Evolutionary conservation across 306 rosid genomes (phyloP).

Genomic region (Inga leiocalycina): DNA sequence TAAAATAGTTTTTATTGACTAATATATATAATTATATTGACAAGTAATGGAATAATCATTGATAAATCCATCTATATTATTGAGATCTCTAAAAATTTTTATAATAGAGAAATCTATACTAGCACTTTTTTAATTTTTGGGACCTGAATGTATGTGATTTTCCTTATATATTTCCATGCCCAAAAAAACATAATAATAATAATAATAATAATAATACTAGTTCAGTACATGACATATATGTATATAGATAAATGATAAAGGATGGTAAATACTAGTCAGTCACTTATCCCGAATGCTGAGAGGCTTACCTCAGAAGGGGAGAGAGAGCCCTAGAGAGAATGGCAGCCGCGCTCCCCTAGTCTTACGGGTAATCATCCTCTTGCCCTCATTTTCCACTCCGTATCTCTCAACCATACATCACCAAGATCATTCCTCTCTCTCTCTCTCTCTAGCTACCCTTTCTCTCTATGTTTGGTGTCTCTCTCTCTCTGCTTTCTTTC

Average conservation of each 20-base stretch:
- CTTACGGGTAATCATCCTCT: slow-evolving; percentile 89
- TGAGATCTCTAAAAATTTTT: no score
- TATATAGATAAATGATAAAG: not conserved
- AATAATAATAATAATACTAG: no score
- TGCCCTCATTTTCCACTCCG: slow-evolving; percentile 74
- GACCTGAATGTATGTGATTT: no score
- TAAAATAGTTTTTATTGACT: no score
- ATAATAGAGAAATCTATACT: no score
- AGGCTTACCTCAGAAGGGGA: slow-evolving; percentile 78
- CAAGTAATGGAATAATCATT: no score
- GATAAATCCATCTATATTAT: no score
- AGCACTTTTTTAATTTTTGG: fast-evolving
- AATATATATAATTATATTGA: no score
- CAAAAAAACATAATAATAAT: no score
- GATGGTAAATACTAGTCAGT: not conserved
- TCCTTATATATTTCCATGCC: no score
- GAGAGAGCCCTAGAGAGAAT: slow-evolving; percentile 49
- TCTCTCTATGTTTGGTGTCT: slow-evolving; percentile 28
- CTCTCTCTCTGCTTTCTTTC: slow-evolving; percentile 36
- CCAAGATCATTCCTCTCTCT: slow-evolving; percentile 59
- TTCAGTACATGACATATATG: no score
- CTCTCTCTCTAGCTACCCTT: slow-evolving; percentile 20
- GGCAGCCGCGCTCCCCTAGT: slow-evolving; percentile 73
- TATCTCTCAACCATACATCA: slow-evolving; percentile 74
- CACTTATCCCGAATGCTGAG: slow-evolving; percentile 51